Percentiles rank a stretch among this genome's conserved stretches.
Conservation (phyloP, 805 yeast genomes). For the Lipomyces kockii region DNA sequence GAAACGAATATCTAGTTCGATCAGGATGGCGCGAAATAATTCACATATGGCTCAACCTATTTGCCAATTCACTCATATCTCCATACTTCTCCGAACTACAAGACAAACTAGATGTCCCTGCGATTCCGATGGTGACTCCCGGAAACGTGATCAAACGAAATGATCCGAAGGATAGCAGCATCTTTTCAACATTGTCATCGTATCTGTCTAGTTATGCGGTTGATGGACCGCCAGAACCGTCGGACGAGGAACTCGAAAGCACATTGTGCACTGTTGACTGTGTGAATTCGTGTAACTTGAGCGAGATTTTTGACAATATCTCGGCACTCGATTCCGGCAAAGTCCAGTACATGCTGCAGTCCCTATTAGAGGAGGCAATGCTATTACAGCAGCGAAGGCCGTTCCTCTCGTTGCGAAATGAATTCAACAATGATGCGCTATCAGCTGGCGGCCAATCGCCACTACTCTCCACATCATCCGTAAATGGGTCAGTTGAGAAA, state of each 20-base stretch:
- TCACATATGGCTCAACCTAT: constrained; percentile 64
- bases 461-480: neutral
- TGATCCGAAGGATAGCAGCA: constrained; percentile 71
- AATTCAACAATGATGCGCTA: constrained; percentile 5
- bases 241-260: constrained; percentile 88
- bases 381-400: constrained; percentile 25
- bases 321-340: constrained; percentile 43
- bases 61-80: constrained; percentile 71
- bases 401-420: constrained; percentile 17
- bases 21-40: constrained; percentile 66
- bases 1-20: constrained; percentile 56
- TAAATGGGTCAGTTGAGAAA: constrained; percentile 4
- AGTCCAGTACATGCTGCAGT: constrained; percentile 21
- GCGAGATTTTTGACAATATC: constrained; percentile 59
- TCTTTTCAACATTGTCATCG: constrained; percentile 90
- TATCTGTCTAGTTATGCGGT: constrained; percentile 78
- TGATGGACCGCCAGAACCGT: constrained; percentile 89
- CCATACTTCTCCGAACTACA: constrained; percentile 57
- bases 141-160: constrained; percentile 63
- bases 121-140: constrained; percentile 67
- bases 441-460: neutral
- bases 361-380: constrained; percentile 29
- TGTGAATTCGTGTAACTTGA: constrained; percentile 68
- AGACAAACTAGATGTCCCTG: constrained; percentile 55
- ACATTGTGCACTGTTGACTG: constrained; percentile 85